Conservation (phyloP, 495 filamentous ascomycete genomes). For the Aspergillus steynii region DNA sequence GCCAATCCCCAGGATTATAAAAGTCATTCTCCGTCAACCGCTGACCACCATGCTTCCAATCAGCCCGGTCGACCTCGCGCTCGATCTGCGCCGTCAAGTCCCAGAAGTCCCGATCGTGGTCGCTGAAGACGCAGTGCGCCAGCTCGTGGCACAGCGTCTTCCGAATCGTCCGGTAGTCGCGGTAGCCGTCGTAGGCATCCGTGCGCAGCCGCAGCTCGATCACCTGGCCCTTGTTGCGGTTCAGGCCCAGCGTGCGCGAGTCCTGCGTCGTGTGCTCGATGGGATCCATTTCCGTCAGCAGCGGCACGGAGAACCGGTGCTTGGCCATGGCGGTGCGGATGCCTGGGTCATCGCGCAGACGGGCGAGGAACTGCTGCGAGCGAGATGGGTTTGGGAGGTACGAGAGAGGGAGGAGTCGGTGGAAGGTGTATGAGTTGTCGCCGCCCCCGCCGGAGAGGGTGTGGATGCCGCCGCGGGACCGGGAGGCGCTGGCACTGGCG, state of each 20-base stretch:
- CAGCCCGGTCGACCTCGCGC: constrained; percentile 74
- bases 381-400: constrained; percentile 75
- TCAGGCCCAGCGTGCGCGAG: constrained; percentile 80
- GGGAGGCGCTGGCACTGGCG: constrained; percentile 12
- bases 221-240: constrained; percentile 83
- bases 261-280: constrained; percentile 76
- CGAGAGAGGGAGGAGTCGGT: constrained; percentile 68
- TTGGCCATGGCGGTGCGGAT: constrained; percentile 79
- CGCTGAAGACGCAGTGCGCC: constrained; percentile 82
- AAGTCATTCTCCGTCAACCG: constrained; percentile 66
- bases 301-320: constrained; percentile 81
- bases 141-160: constrained; percentile 95
- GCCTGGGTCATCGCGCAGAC: constrained; percentile 79
- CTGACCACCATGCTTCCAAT: constrained; percentile 71
- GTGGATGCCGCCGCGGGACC: constrained; percentile 43
- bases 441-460: constrained; percentile 41
- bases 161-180: constrained; percentile 86
- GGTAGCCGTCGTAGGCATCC: constrained; percentile 90
- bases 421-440: constrained; percentile 75
- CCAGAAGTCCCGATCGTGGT: constrained; percentile 89
- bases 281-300: constrained; percentile 96
- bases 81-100: constrained; percentile 82
- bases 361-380: constrained; percentile 70
- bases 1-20: constrained; percentile 65
- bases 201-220: constrained; percentile 90